Base-by-base conservation (phyloP, 2,329 filamentous ascomycete species). In the Fusarium udum region DNA sequence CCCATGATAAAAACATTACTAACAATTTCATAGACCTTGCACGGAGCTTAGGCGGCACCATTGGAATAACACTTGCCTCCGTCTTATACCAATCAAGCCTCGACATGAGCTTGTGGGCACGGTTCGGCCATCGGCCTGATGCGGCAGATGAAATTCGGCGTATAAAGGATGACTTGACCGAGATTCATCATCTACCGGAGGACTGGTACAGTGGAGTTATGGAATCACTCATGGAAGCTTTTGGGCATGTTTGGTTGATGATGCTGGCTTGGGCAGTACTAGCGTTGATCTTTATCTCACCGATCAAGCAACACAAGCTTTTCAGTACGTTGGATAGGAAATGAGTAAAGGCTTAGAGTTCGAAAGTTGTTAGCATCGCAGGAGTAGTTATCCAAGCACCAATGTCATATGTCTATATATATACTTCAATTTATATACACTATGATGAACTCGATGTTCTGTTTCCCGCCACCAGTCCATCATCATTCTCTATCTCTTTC, bases 71-170 rank as follows among this genome's bases (percentile, higher is more conserved):
- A 1, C 20, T 70, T 14, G 62, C 62, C 0, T 72, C 69, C 0
- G 61, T 62, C 2, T 24, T 70, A 2, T 72, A 72, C 24, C 67
- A 72, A 26, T 55, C 42, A 18, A 63, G 37, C 22, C 28, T 72
- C 1, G 36, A 34, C 1, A 36, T 14, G 3, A 37, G 43, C 11
- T 40, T 71, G 2, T 67, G 53, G 52, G n/a, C 8, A 7, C 37
- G 45, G 3, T 71, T 72, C 26, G 14, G 53, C 4, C 22, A 60
- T 13, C 20, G 51, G 1, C 37, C 53, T 12, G 43, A 59, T 11
- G 62, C 67, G 1, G 48, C 58, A 1, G 26, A 57, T 6, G 62
- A 58, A 18, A 72, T 72, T 12, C 22, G 43, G 4, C 57, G 28
- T 1, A 72, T 72, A 3, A 48, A 31, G 1, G 43, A 70, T 11